These are phyloP conservation scores for Baorangia bicolor DNA, from an alignment of 768 basidiomycete genomes.

Conservation along the genomic window DNA sequence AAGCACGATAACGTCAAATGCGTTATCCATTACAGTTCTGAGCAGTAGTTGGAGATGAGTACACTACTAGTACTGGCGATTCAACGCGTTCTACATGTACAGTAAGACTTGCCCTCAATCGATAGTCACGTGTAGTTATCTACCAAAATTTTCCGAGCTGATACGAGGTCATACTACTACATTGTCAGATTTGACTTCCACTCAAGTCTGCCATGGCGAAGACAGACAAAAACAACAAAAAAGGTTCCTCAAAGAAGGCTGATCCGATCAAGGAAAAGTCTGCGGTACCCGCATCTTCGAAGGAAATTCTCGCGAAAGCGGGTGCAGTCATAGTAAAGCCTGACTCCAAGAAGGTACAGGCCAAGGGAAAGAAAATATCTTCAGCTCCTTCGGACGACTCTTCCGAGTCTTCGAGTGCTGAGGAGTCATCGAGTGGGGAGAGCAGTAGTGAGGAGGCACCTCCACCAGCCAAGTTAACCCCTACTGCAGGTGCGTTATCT, in stretches of 20 bases:
- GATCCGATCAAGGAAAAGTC: conserved; percentile 22
- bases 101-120: conserved; percentile 30
- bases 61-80: too few species aligned
- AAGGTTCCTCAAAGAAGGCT: conserved; percentile 39
- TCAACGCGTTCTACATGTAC: too few species aligned
- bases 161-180: not conserved
- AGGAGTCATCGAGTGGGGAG: conserved; percentile 7
- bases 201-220: conserved; percentile 37
- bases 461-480: not conserved
- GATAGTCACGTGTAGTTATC: conserved; percentile 22
- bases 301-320: conserved; percentile 45
- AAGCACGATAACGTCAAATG: conserved; percentile 66
- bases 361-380: not conserved
- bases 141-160: conserved; percentile 16
- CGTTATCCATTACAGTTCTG: conserved; percentile 32
- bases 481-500: not conserved
- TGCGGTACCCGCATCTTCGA: conserved; percentile 35
- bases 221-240: conserved; percentile 34
- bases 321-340: conserved; percentile 25
- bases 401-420: conserved; percentile 21
- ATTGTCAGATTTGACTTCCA: not conserved
- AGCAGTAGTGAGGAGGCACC: conserved; percentile 1
- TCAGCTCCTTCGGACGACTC: conserved; percentile 3
- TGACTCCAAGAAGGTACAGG: conserved; percentile 5
- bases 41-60: not conserved